Evolutionary conservation across 441 rosid genomes (phyloP).

Genomic region (Erodium moschatum): DNA sequence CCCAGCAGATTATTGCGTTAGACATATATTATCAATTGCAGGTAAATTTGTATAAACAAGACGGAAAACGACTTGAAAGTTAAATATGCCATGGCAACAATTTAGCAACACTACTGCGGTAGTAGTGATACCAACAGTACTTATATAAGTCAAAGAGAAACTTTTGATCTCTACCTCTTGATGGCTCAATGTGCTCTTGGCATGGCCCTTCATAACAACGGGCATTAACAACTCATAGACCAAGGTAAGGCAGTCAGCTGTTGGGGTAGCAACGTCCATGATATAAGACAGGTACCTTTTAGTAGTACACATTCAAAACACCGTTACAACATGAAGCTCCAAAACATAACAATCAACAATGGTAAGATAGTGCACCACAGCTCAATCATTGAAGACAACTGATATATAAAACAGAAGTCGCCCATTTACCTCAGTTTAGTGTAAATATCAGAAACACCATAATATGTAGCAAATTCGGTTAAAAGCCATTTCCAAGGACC

Average conservation of each 20-base stretch:
- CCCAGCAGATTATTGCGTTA: constrained; percentile 16
- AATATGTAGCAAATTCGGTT: constrained; percentile 81
- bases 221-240: constrained; percentile 79
- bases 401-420: neutral
- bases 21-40: constrained; percentile 14
- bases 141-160: constrained; percentile 1
- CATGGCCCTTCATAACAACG: constrained; percentile 71
- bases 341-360: neutral
- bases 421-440: constrained; percentile 67
- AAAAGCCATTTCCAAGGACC: constrained; percentile 99
- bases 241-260: constrained; percentile 89
- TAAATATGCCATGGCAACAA: neutral
- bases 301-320: constrained; percentile 19
- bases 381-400: constrained; percentile 7
- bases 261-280: constrained; percentile 97
- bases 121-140: neutral
- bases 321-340: constrained; percentile 9
- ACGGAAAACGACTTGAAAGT: constrained; percentile 11
- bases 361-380: constrained; percentile 6
- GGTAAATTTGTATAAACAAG: constrained; percentile 14
- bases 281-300: constrained; percentile 85
- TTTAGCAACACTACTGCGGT: too few species aligned
- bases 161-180: constrained; percentile 58
- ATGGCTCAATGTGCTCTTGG: constrained; percentile 78
- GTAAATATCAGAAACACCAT: constrained; percentile 88